Evolutionary conservation across 2,329 filamentous ascomycete genomes (phyloP).

Genomic region (Fusarium sp.): DNA sequence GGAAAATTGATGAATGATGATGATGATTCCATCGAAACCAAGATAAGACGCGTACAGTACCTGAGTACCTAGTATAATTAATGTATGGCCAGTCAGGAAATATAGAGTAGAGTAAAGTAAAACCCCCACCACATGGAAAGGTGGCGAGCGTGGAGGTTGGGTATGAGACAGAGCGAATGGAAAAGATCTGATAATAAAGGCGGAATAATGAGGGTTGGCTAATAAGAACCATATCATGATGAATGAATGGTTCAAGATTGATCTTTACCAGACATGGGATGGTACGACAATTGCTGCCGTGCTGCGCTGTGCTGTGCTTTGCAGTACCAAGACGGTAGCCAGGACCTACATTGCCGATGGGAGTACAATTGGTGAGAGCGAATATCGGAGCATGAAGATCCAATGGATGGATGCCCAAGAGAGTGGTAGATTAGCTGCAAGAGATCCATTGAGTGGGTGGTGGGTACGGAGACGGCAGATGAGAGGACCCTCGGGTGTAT

Average conservation of each 20-base stretch:
- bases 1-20: constrained; percentile 29
- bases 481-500: constrained; percentile 15
- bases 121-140: constrained; percentile 29
- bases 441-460: constrained; percentile 14
- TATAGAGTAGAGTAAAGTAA: background rate
- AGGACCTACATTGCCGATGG: constrained; percentile 25
- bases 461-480: constrained; percentile 22
- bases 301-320: background rate
- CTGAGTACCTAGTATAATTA: background rate
- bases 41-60: constrained; percentile 29
- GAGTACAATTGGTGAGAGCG: constrained; percentile 13
- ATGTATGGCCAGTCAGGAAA: background rate
- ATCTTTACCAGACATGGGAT: constrained; percentile 33
- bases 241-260: constrained; percentile 29
- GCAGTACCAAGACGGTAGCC: constrained; percentile 14
- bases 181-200: constrained; percentile 34
- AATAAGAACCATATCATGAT: constrained; percentile 38
- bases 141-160: constrained; percentile 35
- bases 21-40: constrained; percentile 31
- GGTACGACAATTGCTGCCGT: background rate
- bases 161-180: constrained; percentile 29
- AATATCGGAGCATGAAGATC: constrained; percentile 30
- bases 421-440: constrained; percentile 24
- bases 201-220: constrained; percentile 41
- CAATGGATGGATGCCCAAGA: constrained; percentile 9